Base-by-base conservation (phyloP, 306 rosid genomes). In the Spatholobus suberectus region DNA sequence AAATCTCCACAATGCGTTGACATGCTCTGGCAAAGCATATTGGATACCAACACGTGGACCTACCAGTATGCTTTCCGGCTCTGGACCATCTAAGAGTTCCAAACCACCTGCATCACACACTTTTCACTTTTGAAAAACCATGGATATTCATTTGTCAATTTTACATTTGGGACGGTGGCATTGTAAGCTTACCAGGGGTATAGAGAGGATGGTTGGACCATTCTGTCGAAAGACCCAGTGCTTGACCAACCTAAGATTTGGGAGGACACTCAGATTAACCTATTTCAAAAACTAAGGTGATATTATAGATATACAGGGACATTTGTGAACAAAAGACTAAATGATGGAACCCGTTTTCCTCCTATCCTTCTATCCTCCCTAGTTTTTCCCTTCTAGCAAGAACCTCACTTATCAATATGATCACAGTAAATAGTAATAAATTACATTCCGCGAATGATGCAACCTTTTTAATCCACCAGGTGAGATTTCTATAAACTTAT, bases 11-110 rank as follows among this genome's bases (percentile, higher is more conserved):
- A 86, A 75, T 4, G 97, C 99, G 24, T 86, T 83, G 23, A 89
- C 94, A 81, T 96, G 96, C 86, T 90, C 97, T 3, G 99, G 94
- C 51, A 32, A 82, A 54, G 98, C 99, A 17, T 90, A 89, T 18
- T 96, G 90, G 40, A 93, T 93, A 20, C 99, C 97, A 5, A 96
- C 97, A 61, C 99, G 93, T 17, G 98, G 99, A 70, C 99, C 98
- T 18, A 91, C 82, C 86, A 96, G 79, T 15, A 93, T 89, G 80
- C 78, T 90, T 80, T 88, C 92, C 0, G 97, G 98, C 85, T 85
- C 83, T 7, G 98, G 97, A 81, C 94, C 96, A 74, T 96, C 94
- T 6, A 96, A 88, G 79, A 96, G 87, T 80, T 93, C 98, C 74
- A 96, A 86, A 46, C 94, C 99, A 72, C 94, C 99, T 96, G 88